Base-by-base conservation (phyloP, 352 stramenopile genomes). In the Elongisporangium anandrum region DNA sequence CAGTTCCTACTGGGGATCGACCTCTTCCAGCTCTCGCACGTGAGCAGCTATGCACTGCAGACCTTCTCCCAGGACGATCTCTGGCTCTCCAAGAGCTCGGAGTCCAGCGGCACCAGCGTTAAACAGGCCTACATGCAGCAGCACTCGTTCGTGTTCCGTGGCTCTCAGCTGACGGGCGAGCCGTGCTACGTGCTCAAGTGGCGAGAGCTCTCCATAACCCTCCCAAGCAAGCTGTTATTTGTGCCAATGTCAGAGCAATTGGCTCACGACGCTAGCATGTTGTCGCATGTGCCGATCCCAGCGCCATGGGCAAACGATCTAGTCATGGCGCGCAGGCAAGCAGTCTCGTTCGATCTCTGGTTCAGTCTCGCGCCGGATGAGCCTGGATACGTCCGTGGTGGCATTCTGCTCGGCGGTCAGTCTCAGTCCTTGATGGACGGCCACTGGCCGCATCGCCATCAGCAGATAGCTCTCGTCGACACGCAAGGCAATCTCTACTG, bases 1-100 rank as follows among this genome's bases (percentile, higher is more conserved):
- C 52, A 54, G 49, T 57, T 68, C 22, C 63, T 73, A 21, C 39
- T 57, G 24, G 66, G 62, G 22, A 38, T 69, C 24, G 67, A 79
- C 15, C 49, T 77, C 21, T 24, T 81, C 21, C 63, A 38, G 17
- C 39, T 72, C 38, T 75, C 64, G 26, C 69, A 75, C 41, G 55
- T 68, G 8, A 61, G 67, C 39, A 22, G 34, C 21, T 60, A 45
- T 45, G 54, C 23, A n/a, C 49, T 59, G 6, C 50, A 21, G 29
- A 29, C 57, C 12, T 29, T 64, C 49, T 61, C 52, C 16, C 57
- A 59, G 21, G 26, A 45, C 15, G 52, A 67, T 19, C n/a, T 64
- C 21, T 64, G 53, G 39, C 9, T 39, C 9, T 39, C 29, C 29
- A 39, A 39, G 29, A 13, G 4, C 29, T 39, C 29, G 6, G 29